Conservation (phyloP, 192 early-diverging fungal genomes). For the Spinellus fusiger region DNA sequence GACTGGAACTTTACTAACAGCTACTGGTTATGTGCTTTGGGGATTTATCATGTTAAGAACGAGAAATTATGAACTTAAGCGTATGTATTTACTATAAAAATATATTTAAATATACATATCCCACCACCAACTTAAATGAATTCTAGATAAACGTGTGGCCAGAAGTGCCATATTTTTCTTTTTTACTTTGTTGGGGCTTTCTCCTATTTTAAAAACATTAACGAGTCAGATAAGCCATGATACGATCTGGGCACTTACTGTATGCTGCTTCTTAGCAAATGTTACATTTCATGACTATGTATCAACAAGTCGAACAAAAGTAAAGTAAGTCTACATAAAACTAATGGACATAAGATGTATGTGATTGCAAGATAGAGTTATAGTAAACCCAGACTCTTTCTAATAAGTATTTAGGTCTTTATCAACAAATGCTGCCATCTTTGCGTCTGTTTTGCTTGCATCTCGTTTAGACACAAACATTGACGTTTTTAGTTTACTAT, state of each 20-base stretch:
- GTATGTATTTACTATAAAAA: conserved; percentile 11
- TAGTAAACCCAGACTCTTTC: neutral
- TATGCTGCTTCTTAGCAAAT: conserved; percentile 77
- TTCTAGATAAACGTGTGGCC: conserved; percentile 39
- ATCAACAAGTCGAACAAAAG: conserved; percentile 37
- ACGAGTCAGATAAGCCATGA: conserved; percentile 87
- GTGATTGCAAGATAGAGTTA: neutral
- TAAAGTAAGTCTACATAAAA: conserved; percentile 37
- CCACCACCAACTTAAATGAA: neutral
- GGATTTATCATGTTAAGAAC: conserved; percentile 46
- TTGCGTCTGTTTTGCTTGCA: conserved; percentile 87
- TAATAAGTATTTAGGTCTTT: conserved; percentile 83
- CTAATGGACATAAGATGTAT: neutral
- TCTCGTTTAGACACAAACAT: conserved; percentile 77
- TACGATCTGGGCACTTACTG: conserved; percentile 90
- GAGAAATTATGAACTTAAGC: conserved; percentile 41
- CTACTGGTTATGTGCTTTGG: conserved; percentile 68
- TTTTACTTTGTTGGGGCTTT: conserved; percentile 71
- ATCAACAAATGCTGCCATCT: conserved; percentile 96
- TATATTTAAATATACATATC: neutral
- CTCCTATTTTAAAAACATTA: conserved; percentile 86
- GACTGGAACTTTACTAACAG: conserved; percentile 49
- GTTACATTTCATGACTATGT: conserved; percentile 88
- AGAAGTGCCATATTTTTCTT: conserved; percentile 72
- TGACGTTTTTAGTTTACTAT: conserved; percentile 84